Conservation (phyloP, 2,329 filamentous ascomycete species). For the Huntiella abstrusa region DNA sequence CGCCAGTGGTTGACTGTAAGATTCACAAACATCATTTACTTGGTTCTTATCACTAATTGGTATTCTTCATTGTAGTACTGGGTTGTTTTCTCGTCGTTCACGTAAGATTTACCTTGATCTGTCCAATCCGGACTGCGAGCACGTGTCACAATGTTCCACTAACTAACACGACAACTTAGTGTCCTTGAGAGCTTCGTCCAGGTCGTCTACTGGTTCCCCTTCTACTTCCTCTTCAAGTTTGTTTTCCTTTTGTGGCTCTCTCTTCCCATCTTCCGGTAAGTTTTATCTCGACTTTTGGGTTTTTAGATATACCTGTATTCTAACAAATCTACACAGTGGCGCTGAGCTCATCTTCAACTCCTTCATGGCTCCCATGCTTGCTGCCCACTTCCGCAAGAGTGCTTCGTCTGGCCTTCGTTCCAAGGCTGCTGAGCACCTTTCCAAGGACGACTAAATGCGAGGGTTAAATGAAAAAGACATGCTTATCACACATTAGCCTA, state of each 20-base stretch:
- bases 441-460: constrained; percentile 44
- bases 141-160: constrained; percentile 12
- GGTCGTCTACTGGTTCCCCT: constrained; percentile 89
- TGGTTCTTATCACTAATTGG: background rate
- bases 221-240: constrained; percentile 99
- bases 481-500: background rate
- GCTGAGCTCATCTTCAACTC: constrained; percentile 95
- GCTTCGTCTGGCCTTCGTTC: constrained; percentile 76
- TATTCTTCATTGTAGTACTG: constrained; percentile 42
- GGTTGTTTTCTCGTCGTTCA: constrained; percentile 71
- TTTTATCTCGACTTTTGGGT: constrained; percentile 15
- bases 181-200: constrained; percentile 67
- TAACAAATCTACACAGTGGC: constrained; percentile 38
- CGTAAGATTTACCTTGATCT: constrained; percentile 24
- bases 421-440: constrained; percentile 55
- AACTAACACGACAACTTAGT: constrained; percentile 18
- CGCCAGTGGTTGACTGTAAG: constrained; percentile 62
- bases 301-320: background rate
- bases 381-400: constrained; percentile 65
- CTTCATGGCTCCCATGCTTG: constrained; percentile 76
- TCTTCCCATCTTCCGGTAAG: constrained; percentile 82
- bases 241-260: constrained; percentile 93
- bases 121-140: background rate
- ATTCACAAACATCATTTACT: constrained; percentile 12
- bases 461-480: background rate